Evolutionary conservation across 2,329 filamentous ascomycete genomes (phyloP).

Genomic region (Dothideomycetes sp.): DNA sequence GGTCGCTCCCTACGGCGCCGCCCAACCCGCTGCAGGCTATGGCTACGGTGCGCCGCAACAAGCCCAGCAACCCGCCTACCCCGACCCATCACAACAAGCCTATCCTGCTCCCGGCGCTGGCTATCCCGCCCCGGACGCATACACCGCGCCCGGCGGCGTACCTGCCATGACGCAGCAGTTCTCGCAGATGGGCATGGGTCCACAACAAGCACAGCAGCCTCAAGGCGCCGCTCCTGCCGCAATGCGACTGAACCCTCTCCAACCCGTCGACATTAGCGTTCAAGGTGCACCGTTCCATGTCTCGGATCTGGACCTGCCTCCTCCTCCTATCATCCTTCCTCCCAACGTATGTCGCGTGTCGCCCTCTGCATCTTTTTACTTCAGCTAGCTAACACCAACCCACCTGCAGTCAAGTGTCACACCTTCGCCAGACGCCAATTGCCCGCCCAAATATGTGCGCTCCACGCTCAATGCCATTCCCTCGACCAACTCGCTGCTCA

Average conservation of each 20-base stretch:
- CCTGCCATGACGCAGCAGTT: constrained; percentile 74
- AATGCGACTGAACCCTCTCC: constrained; percentile 71
- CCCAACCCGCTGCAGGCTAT: constrained; percentile 19
- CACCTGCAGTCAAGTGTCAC: constrained; percentile 70
- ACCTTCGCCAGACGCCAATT: constrained; percentile 83
- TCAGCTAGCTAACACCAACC: constrained; percentile 15
- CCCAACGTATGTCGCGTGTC: constrained; percentile 62
- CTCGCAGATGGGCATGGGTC: constrained; percentile 63
- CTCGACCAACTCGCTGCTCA: constrained; percentile 82
- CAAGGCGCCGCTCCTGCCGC: constrained; percentile 41
- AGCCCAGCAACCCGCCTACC: constrained; percentile 22
- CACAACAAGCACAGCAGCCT: constrained; percentile 40
- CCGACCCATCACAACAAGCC: constrained; percentile 24
- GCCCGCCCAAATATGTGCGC: constrained; percentile 84
- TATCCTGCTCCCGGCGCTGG: constrained; percentile 44
- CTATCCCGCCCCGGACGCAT: constrained; percentile 57
- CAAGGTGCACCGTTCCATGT: constrained; percentile 91
- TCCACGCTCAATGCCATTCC: constrained; percentile 92
- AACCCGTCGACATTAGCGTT: constrained; percentile 67
- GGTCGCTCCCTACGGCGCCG: constrained; percentile 45
- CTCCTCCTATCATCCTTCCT: constrained; percentile 82
- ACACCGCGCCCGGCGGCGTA: constrained; percentile 29
- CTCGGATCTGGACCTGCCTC: constrained; percentile 80
- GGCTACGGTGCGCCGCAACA: constrained; percentile 24
- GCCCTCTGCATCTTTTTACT: constrained; percentile 12